phyloP scores from a whole-genome alignment of 805 yeast species.

The Brettanomyces bruxellensis region DNA sequence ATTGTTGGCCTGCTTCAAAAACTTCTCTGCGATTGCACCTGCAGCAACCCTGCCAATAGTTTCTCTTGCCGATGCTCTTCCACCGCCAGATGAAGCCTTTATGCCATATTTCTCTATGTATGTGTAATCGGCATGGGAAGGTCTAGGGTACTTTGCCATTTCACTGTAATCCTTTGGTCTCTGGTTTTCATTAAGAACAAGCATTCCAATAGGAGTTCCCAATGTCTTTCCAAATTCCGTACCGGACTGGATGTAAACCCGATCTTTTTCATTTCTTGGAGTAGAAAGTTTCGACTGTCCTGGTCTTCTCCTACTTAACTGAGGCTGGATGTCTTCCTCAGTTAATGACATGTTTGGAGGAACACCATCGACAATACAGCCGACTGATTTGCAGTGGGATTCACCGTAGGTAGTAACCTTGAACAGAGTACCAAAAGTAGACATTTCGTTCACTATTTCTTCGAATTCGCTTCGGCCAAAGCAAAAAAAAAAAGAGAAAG shows the following conservation, averaged over 20 bases:
- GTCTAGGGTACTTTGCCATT: slow-evolving; percentile 93
- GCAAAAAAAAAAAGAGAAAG: neutral
- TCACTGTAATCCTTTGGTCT: slow-evolving; percentile 94
- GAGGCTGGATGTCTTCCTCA: slow-evolving; percentile 90
- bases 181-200: slow-evolving; percentile 90
- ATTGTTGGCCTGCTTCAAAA: slow-evolving; percentile 60
- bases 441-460: slow-evolving; percentile 34
- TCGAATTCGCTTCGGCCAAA: neutral
- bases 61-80: slow-evolving; percentile 94
- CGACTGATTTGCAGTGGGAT: slow-evolving; percentile 95
- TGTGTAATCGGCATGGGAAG: slow-evolving; percentile 96
- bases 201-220: slow-evolving; percentile 94
- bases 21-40: slow-evolving; percentile 96
- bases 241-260: slow-evolving; percentile 89
- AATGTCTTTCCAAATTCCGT: slow-evolving; percentile 84
- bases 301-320: slow-evolving; percentile 93
- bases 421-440: slow-evolving; percentile 59
- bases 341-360: slow-evolving; percentile 88
- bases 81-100: slow-evolving; percentile 95
- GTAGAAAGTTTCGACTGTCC: slow-evolving; percentile 91
- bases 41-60: slow-evolving; percentile 99
- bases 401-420: slow-evolving; percentile 95
- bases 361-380: slow-evolving; percentile 96
- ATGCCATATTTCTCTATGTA: slow-evolving; percentile 84
- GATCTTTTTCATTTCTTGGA: slow-evolving; percentile 93